A percentile compares a stretch with the other conserved stretches of the same genome.
Evolutionary conservation across 208 protist species (phyloP).

Genomic region (Wallacemonas sp.): DNA sequence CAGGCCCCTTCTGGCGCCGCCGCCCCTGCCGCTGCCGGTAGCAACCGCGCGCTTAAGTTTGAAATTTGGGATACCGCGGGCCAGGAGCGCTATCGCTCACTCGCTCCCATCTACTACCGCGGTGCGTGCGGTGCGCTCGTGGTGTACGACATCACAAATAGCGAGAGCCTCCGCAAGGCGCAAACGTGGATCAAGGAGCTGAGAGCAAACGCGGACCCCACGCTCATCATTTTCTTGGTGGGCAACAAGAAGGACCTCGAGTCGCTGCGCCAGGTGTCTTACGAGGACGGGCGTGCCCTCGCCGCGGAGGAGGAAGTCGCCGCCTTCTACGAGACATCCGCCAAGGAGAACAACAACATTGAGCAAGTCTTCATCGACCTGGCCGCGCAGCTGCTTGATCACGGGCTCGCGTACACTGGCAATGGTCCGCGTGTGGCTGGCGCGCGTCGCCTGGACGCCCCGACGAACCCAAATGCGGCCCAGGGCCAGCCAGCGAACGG

Average conservation of each 20-base stretch:
- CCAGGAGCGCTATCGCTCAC: slow-evolving; percentile 90
- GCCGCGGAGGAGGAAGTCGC: slow-evolving; percentile 74
- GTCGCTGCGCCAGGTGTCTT: slow-evolving; percentile 75
- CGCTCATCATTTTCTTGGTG: slow-evolving; percentile 92
- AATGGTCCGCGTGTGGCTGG: slow-evolving; percentile 15
- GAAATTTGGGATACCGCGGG: slow-evolving; percentile 94
- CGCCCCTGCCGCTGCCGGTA: slow-evolving; percentile 5
- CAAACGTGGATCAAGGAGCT: slow-evolving; percentile 98
- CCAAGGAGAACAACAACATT: slow-evolving; percentile 88
- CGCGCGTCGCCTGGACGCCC: slow-evolving; percentile 27
- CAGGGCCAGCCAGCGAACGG: slow-evolving; percentile 21
- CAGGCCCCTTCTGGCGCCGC: too few relatives aligned
- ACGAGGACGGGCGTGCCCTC: slow-evolving; percentile 68
- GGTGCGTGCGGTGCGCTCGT: slow-evolving; percentile 92
- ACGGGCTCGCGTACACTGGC: slow-evolving; percentile 48
- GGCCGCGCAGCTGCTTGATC: slow-evolving; percentile 93
- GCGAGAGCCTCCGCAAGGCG: slow-evolving; percentile 93
- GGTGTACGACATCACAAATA: slow-evolving; percentile 98
- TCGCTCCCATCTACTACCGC: slow-evolving; percentile 94
- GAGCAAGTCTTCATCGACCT: slow-evolving; percentile 88
- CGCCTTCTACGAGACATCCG: slow-evolving; percentile 86
- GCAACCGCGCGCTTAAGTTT: slow-evolving; percentile 61
- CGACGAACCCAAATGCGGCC: slow-evolving; percentile 28
- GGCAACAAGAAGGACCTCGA: slow-evolving; percentile 97
- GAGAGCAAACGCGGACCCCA: slow-evolving; percentile 83